A percentile compares a stretch with the other conserved stretches of the same genome.
phyloP scores from a whole-genome alignment of 75 land plant genomes.

The Chamaecyparis obtusa region DNA sequence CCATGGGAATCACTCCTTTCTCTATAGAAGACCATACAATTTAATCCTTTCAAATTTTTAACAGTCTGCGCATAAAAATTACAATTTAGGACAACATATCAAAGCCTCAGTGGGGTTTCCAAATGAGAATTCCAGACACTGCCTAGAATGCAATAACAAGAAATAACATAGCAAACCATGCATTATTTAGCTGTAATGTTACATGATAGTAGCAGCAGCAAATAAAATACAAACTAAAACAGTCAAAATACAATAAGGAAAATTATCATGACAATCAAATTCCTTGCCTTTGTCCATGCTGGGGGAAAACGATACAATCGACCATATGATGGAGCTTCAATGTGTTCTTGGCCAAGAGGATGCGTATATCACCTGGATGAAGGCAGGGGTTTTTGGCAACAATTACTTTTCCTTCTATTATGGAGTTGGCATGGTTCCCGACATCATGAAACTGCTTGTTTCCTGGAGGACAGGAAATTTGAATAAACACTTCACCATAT shows the following conservation, averaged over 20 bases:
- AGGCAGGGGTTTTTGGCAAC: constrained; percentile 92
- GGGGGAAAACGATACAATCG: constrained; percentile 93
- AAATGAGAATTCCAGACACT: neutral
- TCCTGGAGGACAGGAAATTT: constrained; percentile 47
- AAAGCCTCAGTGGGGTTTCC: neutral
- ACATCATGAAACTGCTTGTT: neutral
- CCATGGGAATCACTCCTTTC: neutral
- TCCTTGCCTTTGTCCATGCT: constrained; percentile 68
- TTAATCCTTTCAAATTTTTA: neutral
- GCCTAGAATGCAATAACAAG: neutral
- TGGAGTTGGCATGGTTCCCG: constrained; percentile 9
- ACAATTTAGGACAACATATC: neutral
- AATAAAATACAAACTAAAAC: neutral
- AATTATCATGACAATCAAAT: neutral
- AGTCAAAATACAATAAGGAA: neutral
- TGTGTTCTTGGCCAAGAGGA: constrained; percentile 62
- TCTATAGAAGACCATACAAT: neutral
- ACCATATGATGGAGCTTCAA: constrained; percentile 77
- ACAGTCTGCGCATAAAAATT: neutral
- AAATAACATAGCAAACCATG: neutral
- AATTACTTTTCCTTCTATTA: constrained; percentile 62
- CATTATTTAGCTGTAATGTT: neutral
- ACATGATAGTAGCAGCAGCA: neutral
- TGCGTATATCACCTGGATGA: constrained; percentile 89
- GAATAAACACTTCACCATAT: constrained; percentile 90